Base-by-base conservation (phyloP, 805 yeast species). In the Starmerella riodocensis region DNA sequence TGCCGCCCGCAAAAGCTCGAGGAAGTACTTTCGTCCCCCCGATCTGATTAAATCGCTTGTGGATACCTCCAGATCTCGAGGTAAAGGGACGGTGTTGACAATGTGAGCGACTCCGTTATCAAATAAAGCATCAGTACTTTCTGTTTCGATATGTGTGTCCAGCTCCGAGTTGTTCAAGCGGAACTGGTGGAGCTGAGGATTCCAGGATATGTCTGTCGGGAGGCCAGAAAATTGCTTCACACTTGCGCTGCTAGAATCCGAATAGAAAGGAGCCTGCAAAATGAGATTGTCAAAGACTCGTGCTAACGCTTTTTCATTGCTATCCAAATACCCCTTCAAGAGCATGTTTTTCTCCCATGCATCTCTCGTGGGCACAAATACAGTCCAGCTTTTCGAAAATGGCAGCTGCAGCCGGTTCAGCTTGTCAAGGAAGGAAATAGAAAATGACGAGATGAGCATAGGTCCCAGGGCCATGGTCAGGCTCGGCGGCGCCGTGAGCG, bases 51-150 rank as follows among this genome's bases (percentile, higher is more conserved):
- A 63, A 39, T 83, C 78, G 3, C 43, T 34, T 9, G 78, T 56
- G 0, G 75, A 52, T 3, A 86, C 69, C 6, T 64, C 55, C 23
- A 86, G 56, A 19, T 61, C 57, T 0, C 60, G 55, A 0, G 95
- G 94, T 13, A 81, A 59, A 3, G 71, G 47, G 1, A 81, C 63
- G 4, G 66, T 57, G 27, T 67, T 61, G 11, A 80, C 62, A 1
- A 86, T 74, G 54, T 83, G 94, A 1, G 80, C 72, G 0, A 86
- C 94, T 1, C 97, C 97, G 55, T 80, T 78, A 46, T 72, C 74
- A 55, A 81, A 86, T 12, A 86, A 53, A 6, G 82, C 69, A 54
- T 86, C 95, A 1, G 72, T 36, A n/a, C 49, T 46, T 24, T 50
- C 53, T 3, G 45, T 37, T 9, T 29, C 33, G 17, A 49, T 4